Base-by-base conservation (phyloP, 73 alveolate species). In the Paramecium bursaria region DNA sequence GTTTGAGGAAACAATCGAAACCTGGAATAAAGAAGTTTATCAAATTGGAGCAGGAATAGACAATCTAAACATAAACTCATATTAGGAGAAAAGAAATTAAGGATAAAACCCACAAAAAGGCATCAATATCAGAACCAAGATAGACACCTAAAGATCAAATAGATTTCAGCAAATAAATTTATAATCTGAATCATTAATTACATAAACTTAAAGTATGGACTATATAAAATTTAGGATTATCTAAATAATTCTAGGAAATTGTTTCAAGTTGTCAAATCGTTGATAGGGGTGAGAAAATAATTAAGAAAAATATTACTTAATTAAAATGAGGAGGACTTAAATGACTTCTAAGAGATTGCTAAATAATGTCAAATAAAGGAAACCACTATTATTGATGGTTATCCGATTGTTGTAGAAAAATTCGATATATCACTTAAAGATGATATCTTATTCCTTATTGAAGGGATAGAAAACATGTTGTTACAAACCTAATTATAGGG, bases 211-310 rank as follows among this genome's bases (percentile, higher is more conserved):
- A n/a, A n/a, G n/a, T n/a, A n/a, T n/a, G n/a, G n/a, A n/a, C n/a
- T n/a, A n/a, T n/a, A n/a, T n/a, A 39, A 67, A 47, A 57, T 33
- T 35, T 33, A 67, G 82, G 82, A 67, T 17, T 67, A 67, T 67
- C 11, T 67, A 13, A 67, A 67, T 15, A 67, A 67, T 22, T 67
- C 82, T 15, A 67, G 82, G 33, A 67, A 67, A 67, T 33, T 67
- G 55, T 67, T 67, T 67, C 39, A 39, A 44, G 82, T 67, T n/a
- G 82, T 67, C 11, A 67, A 67, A 67, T 39, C 33, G 14, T 19
- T 19, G 1, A 67, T 67, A 2, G 82, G 82, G 21, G 27, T 39
- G 33, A 67, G 23, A 17, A 67, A 67, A 67, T 39, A 67, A 21
- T 47, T 67, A 14, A 25, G 44, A 13, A 31, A 26, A 67, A 19